These are phyloP conservation scores for Ambrosiella cleistominuta DNA, from an alignment of 2,329 filamentous ascomycete genomes.

Conservation along the genomic window DNA sequence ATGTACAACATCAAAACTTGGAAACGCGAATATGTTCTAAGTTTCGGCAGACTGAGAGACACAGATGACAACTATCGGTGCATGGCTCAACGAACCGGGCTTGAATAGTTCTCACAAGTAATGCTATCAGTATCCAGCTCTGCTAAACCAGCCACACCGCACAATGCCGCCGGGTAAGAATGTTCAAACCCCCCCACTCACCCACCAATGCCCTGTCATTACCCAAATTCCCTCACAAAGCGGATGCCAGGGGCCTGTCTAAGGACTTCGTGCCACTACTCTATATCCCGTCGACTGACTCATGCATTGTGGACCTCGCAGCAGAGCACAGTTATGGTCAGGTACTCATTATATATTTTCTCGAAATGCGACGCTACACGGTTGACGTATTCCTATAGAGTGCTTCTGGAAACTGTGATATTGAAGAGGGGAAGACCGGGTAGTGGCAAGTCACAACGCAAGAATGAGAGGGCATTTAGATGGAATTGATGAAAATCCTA, in stretches of 20 bases:
- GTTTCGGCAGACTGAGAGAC: too few relatives aligned
- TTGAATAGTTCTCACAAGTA: background rate
- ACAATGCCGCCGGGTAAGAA: background rate
- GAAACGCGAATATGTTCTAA: too few relatives aligned
- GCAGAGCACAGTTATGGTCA: background rate
- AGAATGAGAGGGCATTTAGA: background rate
- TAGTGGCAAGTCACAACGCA: background rate
- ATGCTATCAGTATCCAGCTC: background rate
- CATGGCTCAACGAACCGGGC: too few relatives aligned
- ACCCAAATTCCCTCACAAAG: background rate
- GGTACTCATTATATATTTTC: background rate
- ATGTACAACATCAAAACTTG: too few relatives aligned
- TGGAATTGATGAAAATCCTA: background rate
- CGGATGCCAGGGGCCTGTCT: background rate
- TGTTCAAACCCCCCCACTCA: background rate
- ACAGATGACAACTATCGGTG: too few relatives aligned
- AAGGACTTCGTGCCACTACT: background rate
- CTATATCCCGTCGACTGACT: background rate
- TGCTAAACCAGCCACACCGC: background rate
- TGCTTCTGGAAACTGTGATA: background rate
- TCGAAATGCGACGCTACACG: background rate
- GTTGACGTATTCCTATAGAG: background rate
- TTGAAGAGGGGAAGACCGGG: background rate
- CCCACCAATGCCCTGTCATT: background rate
- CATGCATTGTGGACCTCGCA: background rate